Evolutionary conservation across 306 rosid genomes (phyloP).

Genomic region (Pyrus betulifolia): DNA sequence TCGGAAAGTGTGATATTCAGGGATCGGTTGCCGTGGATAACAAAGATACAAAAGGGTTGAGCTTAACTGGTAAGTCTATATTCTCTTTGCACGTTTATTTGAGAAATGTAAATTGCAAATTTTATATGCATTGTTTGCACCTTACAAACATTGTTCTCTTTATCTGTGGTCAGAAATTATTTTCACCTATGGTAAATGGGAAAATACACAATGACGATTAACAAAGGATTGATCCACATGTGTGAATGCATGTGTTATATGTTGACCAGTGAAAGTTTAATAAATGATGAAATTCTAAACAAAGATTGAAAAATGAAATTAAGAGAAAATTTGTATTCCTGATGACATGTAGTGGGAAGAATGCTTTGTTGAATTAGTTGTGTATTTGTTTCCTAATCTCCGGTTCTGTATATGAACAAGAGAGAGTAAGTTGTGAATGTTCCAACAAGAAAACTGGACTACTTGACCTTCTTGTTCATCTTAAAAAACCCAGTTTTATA

Average conservation of each 20-base stretch:
- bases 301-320: not conserved
- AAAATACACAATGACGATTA: not conserved
- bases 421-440: not conserved
- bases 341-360: not conserved
- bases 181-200: not conserved
- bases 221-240: not conserved
- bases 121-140: not conserved
- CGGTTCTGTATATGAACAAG: not conserved
- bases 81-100: not conserved
- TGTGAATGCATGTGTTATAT: not conserved
- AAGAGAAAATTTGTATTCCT: not conserved
- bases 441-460: not conserved
- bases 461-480: not conserved
- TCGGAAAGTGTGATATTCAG: conserved; percentile 55
- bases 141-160: not conserved
- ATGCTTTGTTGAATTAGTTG: not conserved
- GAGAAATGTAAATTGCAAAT: not conserved
- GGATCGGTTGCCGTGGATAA: conserved; percentile 22
- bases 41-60: conserved; percentile 36
- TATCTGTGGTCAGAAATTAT: not conserved
- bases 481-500: not conserved
- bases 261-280: not conserved
- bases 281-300: not conserved
- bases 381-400: not conserved
- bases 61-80: conserved; percentile 26